phyloP scores from a whole-genome alignment of 2,329 filamentous ascomycete species.

The Amphichorda felina region DNA sequence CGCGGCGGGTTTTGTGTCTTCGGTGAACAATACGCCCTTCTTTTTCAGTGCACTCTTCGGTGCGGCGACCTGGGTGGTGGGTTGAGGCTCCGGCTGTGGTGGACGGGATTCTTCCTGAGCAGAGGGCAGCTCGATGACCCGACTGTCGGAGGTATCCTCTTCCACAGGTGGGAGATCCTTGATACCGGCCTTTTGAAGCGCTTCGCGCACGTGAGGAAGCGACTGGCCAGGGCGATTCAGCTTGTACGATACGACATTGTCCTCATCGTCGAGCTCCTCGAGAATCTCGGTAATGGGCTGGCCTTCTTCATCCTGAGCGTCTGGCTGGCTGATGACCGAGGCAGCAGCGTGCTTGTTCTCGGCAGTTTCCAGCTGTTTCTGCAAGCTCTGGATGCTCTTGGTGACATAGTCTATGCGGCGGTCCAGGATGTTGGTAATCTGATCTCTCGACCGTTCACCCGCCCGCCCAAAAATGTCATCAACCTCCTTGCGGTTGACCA shows the following conservation, averaged over 20 bases:
- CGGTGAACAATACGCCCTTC: slow-evolving; percentile 52
- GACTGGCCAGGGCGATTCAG: slow-evolving; percentile 56
- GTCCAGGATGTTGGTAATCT: slow-evolving; percentile 49
- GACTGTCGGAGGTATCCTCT: slow-evolving; percentile 1
- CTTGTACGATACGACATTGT: slow-evolving; percentile 62
- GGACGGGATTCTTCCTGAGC: not conserved
- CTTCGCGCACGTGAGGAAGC: slow-evolving; percentile 56
- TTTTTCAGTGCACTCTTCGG: slow-evolving; percentile 14
- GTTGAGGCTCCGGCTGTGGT: slow-evolving; percentile 3
- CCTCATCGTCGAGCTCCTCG: slow-evolving; percentile 85
- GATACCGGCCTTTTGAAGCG: slow-evolving; percentile 66
- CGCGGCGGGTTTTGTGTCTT: slow-evolving; percentile 41
- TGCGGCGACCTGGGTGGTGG: slow-evolving; percentile 1
- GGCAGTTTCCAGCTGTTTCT: slow-evolving; percentile 57
- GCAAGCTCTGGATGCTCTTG: slow-evolving; percentile 64
- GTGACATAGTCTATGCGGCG: slow-evolving; percentile 82
- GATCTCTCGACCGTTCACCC: slow-evolving; percentile 13
- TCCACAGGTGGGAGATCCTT: slow-evolving; percentile 25
- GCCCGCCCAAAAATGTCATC: slow-evolving; percentile 29
- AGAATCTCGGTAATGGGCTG: slow-evolving; percentile 81
- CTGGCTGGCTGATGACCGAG: slow-evolving; percentile 45
- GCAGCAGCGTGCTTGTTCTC: slow-evolving; percentile 60
- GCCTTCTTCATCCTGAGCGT: slow-evolving; percentile 53
- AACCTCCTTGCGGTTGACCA: slow-evolving; percentile 47
- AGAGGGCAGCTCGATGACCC: slow-evolving; percentile 1